phyloP scores from a whole-genome alignment of 176 grass and related monocot species.

The Urochloa ruziziensis region DNA sequence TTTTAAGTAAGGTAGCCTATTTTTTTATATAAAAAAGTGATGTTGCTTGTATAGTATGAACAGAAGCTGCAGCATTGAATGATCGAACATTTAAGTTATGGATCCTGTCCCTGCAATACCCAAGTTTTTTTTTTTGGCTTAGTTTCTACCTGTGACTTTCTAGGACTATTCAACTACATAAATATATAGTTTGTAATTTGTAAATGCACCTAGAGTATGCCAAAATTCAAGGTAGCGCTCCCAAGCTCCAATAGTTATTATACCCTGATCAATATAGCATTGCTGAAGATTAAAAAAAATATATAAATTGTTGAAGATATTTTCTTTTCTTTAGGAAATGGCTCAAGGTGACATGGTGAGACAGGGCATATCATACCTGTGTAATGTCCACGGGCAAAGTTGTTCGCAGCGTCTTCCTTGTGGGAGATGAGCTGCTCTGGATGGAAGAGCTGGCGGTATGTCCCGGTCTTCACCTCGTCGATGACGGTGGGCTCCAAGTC shows the following conservation, averaged over 20 bases:
- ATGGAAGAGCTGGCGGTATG: conserved; percentile 74
- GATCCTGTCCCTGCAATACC: neutral
- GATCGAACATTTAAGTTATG: neutral
- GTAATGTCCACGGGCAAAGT: conserved; percentile 82
- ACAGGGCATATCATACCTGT: conserved; percentile 42
- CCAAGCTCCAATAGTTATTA: neutral
- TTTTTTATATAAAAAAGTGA: neutral
- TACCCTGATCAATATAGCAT: neutral
- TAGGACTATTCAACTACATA: conserved; percentile 10
- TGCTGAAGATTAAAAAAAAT: too few relatives aligned
- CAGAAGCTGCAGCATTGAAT: neutral
- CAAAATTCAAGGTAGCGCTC: neutral
- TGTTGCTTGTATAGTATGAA: conserved; percentile 4
- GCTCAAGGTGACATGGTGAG: neutral
- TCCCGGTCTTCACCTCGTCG: conserved; percentile 66
- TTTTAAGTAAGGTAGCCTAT: neutral
- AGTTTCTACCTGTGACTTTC: neutral
- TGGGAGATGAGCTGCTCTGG: conserved; percentile 84
- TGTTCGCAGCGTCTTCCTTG: conserved; percentile 82
- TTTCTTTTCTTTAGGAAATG: neutral
- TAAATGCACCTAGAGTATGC: neutral
- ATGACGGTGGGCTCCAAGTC: conserved; percentile 78
- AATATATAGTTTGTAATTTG: neutral
- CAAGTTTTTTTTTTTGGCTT: neutral
- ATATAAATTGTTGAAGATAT: neutral